A percentile compares a stretch with the other conserved stretches of the same genome.
phyloP scores from a whole-genome alignment of 1,139 yeast genomes.

The Nakaseomyces sp. region DNA sequence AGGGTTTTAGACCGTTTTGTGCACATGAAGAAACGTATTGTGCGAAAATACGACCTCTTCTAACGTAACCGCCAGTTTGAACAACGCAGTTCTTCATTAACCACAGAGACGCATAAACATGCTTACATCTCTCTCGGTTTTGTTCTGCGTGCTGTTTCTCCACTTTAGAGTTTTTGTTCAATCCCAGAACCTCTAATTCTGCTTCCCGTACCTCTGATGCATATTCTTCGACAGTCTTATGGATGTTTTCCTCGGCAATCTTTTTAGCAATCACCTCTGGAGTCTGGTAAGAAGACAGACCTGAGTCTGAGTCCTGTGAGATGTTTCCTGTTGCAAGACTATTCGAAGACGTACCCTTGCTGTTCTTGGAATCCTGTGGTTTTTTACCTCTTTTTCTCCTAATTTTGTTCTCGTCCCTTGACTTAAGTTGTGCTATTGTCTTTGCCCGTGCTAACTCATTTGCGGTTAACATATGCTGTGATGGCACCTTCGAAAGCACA shows the following conservation, averaged over 20 bases:
- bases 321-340: background rate
- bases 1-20: slow-evolving; percentile 54
- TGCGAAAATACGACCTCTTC: slow-evolving; percentile 74
- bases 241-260: slow-evolving; percentile 1
- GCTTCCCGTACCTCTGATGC: slow-evolving; percentile 27
- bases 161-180: slow-evolving; percentile 25
- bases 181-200: slow-evolving; percentile 26
- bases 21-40: slow-evolving; percentile 70
- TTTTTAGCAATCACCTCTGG: slow-evolving; percentile 2
- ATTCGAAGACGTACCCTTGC: background rate
- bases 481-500: background rate
- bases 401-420: background rate
- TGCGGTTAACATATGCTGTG: background rate
- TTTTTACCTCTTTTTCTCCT: background rate
- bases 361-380: background rate
- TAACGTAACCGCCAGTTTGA: slow-evolving; percentile 64
- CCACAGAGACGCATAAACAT: slow-evolving; percentile 78
- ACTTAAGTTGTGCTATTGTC: background rate
- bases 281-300: background rate
- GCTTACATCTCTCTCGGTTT: slow-evolving; percentile 56
- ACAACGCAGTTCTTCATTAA: slow-evolving; percentile 59
- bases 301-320: slow-evolving; percentile 1
- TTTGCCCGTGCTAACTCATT: background rate
- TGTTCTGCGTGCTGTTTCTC: slow-evolving; percentile 29
- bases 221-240: slow-evolving; percentile 24